Conservation (phyloP, 148 eudicot species). For the Dianthus caryophyllus region DNA sequence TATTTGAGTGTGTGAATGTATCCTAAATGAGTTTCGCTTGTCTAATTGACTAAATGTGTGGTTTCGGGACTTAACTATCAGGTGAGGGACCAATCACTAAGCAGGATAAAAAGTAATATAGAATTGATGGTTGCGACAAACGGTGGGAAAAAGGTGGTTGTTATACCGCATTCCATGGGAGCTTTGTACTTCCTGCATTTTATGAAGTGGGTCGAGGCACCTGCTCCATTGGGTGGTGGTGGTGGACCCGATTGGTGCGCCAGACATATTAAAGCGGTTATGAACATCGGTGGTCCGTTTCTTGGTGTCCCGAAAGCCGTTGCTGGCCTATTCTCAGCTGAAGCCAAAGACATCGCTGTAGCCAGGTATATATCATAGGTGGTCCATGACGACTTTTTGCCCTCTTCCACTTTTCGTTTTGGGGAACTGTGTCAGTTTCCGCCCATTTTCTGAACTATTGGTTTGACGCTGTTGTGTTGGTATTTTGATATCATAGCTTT, state of each 20-base stretch:
- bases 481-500: conserved; percentile 4
- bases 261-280: conserved; percentile 78
- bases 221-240: conserved; percentile 97
- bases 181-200: conserved; percentile 88
- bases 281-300: conserved; percentile 95
- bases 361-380: conserved; percentile 53
- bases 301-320: conserved; percentile 94
- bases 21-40: too few relatives aligned
- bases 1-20: not conserved
- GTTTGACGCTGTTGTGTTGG: not conserved
- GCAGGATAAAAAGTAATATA: conserved; percentile 86
- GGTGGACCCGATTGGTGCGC: conserved; percentile 97
- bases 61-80: conserved; percentile 28
- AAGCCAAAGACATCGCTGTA: conserved; percentile 89
- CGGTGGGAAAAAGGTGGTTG: conserved; percentile 87
- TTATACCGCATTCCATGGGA: conserved; percentile 98
- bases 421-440: too few relatives aligned
- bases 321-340: conserved; percentile 86
- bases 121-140: conserved; percentile 95
- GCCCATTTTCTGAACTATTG: not conserved
- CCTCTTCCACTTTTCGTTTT: too few relatives aligned
- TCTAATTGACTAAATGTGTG: conserved; percentile 18
- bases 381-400: not conserved
- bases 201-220: conserved; percentile 99
- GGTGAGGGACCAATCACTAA: conserved; percentile 86